Conservation (phyloP, 805 yeast genomes). For the Candida nanaspora region DNA sequence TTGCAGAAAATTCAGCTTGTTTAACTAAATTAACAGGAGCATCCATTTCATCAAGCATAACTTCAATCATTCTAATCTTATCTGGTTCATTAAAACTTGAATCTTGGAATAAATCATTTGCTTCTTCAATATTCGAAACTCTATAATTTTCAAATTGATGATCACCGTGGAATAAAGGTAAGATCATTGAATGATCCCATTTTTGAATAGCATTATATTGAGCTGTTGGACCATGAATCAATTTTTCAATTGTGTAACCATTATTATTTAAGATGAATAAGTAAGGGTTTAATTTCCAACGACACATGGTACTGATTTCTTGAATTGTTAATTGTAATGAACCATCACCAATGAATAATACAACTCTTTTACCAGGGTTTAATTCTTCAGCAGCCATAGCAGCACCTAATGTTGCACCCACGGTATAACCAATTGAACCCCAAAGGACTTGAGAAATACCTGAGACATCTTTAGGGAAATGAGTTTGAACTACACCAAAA, state of each 20-base stretch:
- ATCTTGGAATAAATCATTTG: conserved; percentile 41
- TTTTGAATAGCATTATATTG: conserved; percentile 60
- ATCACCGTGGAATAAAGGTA: conserved; percentile 54
- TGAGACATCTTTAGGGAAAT: conserved; percentile 52
- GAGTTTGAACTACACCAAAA: conserved; percentile 60
- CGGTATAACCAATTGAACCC: conserved; percentile 70
- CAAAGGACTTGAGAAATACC: conserved; percentile 72
- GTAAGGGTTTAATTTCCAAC: conserved; percentile 62
- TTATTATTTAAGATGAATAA: conserved; percentile 63
- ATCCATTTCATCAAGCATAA: conserved; percentile 63
- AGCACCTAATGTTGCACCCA: conserved; percentile 65
- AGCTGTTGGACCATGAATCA: conserved; percentile 64
- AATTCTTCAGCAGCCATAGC: conserved; percentile 60
- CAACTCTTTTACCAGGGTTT: conserved; percentile 53
- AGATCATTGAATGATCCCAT: conserved; percentile 56
- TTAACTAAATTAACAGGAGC: conserved; percentile 59
- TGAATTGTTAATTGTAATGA: conserved; percentile 69
- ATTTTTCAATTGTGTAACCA: conserved; percentile 71
- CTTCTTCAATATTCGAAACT: conserved; percentile 51
- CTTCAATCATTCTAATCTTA: conserved; percentile 59
- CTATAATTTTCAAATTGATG: conserved; percentile 45
- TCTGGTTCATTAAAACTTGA: conserved; percentile 44
- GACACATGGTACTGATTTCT: conserved; percentile 62
- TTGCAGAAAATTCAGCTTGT: conserved; percentile 52
- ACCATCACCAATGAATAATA: conserved; percentile 70